Percentiles rank a stretch among this genome's conserved stretches.
These are phyloP conservation scores for Tricholoma flavovirens DNA, from an alignment of 768 basidiomycete species.

Conservation along the genomic window DNA sequence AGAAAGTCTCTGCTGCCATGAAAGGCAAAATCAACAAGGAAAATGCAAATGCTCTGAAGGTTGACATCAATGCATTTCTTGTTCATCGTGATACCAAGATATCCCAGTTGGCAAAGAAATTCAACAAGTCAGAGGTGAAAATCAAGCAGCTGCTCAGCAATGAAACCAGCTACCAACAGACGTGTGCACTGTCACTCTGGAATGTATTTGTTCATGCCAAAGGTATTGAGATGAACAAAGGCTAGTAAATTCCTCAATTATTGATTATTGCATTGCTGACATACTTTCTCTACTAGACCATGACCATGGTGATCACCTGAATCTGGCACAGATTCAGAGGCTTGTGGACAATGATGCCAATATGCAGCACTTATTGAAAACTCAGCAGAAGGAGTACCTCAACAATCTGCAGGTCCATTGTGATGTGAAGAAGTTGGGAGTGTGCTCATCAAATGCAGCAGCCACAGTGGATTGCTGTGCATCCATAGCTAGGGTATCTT, in stretches of 20 bases:
- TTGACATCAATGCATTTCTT: background rate
- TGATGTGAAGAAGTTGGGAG: background rate
- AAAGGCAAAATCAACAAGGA: background rate
- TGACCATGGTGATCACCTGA: background rate
- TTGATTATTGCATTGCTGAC: background rate
- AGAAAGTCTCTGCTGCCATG: background rate
- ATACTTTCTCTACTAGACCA: background rate
- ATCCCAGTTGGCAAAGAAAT: background rate
- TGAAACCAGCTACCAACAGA: background rate
- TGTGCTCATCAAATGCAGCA: background rate
- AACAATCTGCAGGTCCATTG: background rate
- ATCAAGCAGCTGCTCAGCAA: constrained; percentile 2
- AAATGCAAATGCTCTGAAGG: background rate
- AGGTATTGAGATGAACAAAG: background rate
- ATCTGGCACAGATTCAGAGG: background rate
- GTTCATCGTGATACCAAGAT: background rate
- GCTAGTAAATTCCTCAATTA: background rate
- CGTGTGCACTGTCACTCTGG: background rate
- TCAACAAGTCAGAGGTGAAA: background rate
- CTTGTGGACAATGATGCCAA: background rate
- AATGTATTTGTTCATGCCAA: constrained; percentile 3
- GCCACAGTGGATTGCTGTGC: background rate
- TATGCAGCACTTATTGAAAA: background rate
- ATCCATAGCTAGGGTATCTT: background rate
- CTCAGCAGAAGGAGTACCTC: background rate